Conservation (phyloP, 371 early-diverging fungal species). For the Mucor sp. region DNA sequence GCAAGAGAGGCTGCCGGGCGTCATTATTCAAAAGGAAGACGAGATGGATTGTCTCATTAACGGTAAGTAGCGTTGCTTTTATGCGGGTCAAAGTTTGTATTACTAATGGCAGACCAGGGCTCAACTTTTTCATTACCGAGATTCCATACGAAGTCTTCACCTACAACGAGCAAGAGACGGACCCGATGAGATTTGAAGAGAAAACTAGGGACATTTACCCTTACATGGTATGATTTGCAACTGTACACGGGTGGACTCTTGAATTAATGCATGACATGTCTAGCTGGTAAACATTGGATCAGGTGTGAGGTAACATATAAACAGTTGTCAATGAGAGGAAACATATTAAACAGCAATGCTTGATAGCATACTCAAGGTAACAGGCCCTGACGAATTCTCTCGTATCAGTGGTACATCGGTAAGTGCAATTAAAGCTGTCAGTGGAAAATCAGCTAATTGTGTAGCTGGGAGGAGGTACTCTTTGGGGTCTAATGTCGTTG, state of each 20-base stretch:
- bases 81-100: background rate
- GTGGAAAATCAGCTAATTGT: background rate
- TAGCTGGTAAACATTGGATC: constrained; percentile 92
- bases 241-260: background rate
- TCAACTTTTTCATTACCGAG: constrained; percentile 91
- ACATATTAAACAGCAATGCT: background rate
- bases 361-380: constrained; percentile 80
- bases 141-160: constrained; percentile 97
- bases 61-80: constrained; percentile 41
- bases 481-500: constrained; percentile 92
- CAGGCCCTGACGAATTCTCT: constrained; percentile 70
- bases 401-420: constrained; percentile 93
- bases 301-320: constrained; percentile 74
- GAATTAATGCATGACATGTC: background rate
- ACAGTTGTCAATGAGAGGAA: too few species aligned
- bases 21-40: constrained; percentile 77
- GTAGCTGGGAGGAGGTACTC: constrained; percentile 95
- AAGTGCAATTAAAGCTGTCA: constrained; percentile 20
- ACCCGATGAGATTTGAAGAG: constrained; percentile 85
- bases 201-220: constrained; percentile 75
- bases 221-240: constrained; percentile 62
- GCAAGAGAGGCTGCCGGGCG: constrained; percentile 51
- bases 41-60: constrained; percentile 87
- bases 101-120: constrained; percentile 43
- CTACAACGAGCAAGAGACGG: constrained; percentile 65